phyloP scores from a whole-genome alignment of 176 grass and related monocot species.

The Triticum timopheevii region DNA sequence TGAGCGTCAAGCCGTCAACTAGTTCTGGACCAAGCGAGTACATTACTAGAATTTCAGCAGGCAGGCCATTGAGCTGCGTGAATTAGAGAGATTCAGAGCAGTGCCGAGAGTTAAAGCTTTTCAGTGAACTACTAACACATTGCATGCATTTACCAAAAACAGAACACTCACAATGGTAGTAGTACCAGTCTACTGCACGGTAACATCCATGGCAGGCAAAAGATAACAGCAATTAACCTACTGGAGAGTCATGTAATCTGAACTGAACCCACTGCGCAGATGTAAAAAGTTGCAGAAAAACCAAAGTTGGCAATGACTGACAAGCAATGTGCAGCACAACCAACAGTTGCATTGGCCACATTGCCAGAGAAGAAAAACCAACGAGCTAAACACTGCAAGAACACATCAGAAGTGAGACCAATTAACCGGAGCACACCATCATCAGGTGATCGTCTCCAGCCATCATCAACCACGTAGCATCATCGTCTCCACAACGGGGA shows the following conservation, averaged over 20 bases:
- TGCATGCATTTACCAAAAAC: neutral
- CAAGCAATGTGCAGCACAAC: neutral
- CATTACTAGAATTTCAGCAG: neutral
- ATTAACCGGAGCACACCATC: neutral
- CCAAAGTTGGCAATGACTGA: neutral
- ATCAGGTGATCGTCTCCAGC: neutral
- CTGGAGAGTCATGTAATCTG: neutral
- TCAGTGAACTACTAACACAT: too few relatives aligned
- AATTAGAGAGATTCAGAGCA: neutral
- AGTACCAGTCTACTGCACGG: neutral
- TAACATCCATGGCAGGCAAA: neutral
- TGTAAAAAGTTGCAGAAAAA: neutral
- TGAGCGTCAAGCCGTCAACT: too few relatives aligned
- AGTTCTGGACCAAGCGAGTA: too few relatives aligned
- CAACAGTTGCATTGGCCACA: neutral
- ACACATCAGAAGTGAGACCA: neutral
- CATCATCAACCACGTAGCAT: neutral
- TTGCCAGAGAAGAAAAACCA: neutral
- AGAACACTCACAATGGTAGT: neutral
- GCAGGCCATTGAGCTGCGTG: neutral
- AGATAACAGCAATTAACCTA: neutral
- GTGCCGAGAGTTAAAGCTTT: neutral
- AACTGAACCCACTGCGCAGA: neutral
- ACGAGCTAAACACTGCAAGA: neutral
- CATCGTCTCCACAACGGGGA: neutral